phyloP scores from a whole-genome alignment of 2,329 filamentous ascomycete genomes.

The Curvularia verruculosa region DNA sequence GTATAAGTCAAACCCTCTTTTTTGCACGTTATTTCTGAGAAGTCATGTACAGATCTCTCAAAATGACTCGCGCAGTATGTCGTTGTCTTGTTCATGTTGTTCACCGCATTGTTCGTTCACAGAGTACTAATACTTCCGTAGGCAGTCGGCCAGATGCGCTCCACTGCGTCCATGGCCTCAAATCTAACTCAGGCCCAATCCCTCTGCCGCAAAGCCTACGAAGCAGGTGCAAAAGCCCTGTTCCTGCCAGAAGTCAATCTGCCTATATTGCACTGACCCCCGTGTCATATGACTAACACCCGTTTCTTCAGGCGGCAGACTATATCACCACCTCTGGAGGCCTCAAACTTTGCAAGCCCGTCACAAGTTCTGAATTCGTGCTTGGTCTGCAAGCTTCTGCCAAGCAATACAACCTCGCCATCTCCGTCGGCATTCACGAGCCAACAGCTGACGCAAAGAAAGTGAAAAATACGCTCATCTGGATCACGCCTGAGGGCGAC shows the following conservation, averaged over 20 bases:
- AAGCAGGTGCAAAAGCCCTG: conserved; percentile 79
- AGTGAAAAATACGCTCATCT: conserved; percentile 69
- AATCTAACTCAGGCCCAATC: conserved; percentile 80
- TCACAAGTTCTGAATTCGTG: conserved; percentile 73
- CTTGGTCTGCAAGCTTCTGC: conserved; percentile 74
- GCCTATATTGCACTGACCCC: neutral
- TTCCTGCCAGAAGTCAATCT: conserved; percentile 72
- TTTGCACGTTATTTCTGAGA: neutral
- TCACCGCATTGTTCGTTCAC: neutral
- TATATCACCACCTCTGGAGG: conserved; percentile 78
- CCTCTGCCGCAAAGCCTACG: conserved; percentile 74
- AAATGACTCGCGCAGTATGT: conserved; percentile 44
- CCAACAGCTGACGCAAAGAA: conserved; percentile 54
- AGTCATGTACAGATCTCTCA: conserved; percentile 23
- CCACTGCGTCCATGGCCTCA: conserved; percentile 75
- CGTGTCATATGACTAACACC: neutral
- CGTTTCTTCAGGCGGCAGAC: conserved; percentile 88
- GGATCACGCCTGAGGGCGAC: conserved; percentile 66
- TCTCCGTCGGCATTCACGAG: conserved; percentile 84
- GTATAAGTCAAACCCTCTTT: neutral
- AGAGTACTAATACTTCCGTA: conserved; percentile 45
- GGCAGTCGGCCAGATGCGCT: conserved; percentile 90
- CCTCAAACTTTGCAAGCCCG: conserved; percentile 71
- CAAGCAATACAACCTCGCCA: conserved; percentile 65
- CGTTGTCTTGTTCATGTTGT: neutral